These are phyloP conservation scores for Ophiostoma tasmaniense DNA, from an alignment of 2,329 filamentous ascomycete genomes.

Conservation along the genomic window DNA sequence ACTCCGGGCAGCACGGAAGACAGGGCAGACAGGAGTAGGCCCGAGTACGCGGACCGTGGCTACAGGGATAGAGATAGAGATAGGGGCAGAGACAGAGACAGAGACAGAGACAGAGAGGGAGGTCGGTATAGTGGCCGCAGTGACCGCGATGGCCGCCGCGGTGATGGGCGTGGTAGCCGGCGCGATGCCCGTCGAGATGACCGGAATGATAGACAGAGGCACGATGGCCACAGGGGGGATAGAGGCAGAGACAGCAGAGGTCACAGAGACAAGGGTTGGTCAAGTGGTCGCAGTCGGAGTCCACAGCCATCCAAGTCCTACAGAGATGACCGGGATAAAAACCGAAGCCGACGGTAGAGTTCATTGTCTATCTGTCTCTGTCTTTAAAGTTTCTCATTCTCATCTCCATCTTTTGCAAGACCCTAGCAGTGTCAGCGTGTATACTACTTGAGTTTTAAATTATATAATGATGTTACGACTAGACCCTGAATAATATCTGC, in stretches of 20 bases:
- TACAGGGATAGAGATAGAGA: constrained; percentile 22
- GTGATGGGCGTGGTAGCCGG: not conserved
- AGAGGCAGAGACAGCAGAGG: not conserved
- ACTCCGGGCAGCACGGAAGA: not conserved
- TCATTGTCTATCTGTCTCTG: not conserved
- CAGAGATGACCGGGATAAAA: not conserved
- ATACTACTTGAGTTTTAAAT: not conserved
- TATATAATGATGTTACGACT: not conserved
- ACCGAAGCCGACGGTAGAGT: not conserved
- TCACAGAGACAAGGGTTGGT: not conserved
- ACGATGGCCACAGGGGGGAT: not conserved
- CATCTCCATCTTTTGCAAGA: not conserved
- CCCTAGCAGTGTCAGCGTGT: not conserved
- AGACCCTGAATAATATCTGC: not conserved
- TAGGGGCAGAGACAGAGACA: constrained; percentile 24
- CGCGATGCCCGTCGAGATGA: not conserved
- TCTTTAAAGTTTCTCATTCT: not conserved
- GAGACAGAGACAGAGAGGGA: constrained; percentile 3
- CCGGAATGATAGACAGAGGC: not conserved
- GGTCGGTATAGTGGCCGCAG: constrained; percentile 16
- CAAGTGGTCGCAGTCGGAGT: not conserved
- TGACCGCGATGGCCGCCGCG: not conserved
- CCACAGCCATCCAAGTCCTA: not conserved
- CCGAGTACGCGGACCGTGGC: constrained; percentile 13
- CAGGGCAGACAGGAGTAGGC: not conserved